Evolutionary conservation across 2,329 filamentous ascomycete species (phyloP).

Genomic region (Pseudocercospora fuligena): DNA sequence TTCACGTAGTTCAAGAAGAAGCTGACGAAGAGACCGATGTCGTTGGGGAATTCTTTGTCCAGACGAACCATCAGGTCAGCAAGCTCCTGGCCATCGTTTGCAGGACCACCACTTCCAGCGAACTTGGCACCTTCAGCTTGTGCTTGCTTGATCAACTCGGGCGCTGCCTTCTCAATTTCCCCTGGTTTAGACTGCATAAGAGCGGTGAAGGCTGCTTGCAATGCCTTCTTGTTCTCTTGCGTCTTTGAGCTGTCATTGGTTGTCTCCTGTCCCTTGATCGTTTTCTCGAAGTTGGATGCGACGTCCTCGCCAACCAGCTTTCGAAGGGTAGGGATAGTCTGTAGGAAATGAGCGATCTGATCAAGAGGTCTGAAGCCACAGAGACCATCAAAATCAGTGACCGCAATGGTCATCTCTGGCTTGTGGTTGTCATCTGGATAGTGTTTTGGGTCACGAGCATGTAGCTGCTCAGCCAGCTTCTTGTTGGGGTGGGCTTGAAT

Average conservation of each 20-base stretch:
- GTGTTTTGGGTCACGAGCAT: slow-evolving; percentile 84
- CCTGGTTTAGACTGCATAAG: slow-evolving; percentile 79
- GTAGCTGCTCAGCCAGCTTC: slow-evolving; percentile 86
- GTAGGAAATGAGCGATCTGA: slow-evolving; percentile 86
- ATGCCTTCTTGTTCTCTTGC: slow-evolving; percentile 72
- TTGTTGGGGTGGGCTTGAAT: slow-evolving; percentile 80
- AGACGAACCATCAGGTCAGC: slow-evolving; percentile 77
- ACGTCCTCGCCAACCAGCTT: slow-evolving; percentile 55
- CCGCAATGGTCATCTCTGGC: slow-evolving; percentile 98
- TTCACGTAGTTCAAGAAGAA: slow-evolving; percentile 98
- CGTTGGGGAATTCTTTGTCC: slow-evolving; percentile 81
- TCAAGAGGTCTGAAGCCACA: slow-evolving; percentile 89
- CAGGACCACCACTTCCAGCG: slow-evolving; percentile 71
- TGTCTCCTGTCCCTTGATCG: slow-evolving; percentile 58
- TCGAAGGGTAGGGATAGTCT: slow-evolving; percentile 61
- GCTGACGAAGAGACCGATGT: slow-evolving; percentile 91
- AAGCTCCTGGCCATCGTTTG: slow-evolving; percentile 71
- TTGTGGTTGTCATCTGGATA: slow-evolving; percentile 99
- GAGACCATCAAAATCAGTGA: slow-evolving; percentile 93
- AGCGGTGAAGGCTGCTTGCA: slow-evolving; percentile 75
- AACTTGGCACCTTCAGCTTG: slow-evolving; percentile 72
- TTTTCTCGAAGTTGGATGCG: slow-evolving; percentile 51
- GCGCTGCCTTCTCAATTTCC: slow-evolving; percentile 66
- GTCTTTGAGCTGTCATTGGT: slow-evolving; percentile 52
- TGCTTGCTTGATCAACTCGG: slow-evolving; percentile 73